phyloP scores from a whole-genome alignment of 106 monocot genomes.

The Phalaenopsis aphrodite region DNA sequence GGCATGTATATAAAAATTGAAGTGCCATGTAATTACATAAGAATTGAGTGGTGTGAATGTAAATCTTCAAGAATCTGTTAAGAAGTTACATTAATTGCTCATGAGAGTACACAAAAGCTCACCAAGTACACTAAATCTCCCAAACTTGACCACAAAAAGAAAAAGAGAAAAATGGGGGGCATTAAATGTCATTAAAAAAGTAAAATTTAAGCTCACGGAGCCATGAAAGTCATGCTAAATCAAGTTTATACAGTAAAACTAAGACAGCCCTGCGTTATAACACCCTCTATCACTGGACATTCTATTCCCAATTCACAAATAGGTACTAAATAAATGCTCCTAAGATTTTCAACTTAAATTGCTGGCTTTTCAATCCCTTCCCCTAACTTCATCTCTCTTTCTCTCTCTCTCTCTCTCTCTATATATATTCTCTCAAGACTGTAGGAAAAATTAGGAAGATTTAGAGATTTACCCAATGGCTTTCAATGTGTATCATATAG shows the following conservation, averaged over 20 bases:
- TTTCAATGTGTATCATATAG: background rate
- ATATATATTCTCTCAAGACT: background rate
- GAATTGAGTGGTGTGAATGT: too few species aligned
- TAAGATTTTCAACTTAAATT: too few species aligned
- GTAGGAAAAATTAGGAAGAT: background rate
- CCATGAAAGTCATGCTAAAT: background rate
- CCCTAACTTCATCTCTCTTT: background rate
- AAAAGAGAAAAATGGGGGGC: too few species aligned
- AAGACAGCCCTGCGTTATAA: background rate
- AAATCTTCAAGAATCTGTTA: too few species aligned
- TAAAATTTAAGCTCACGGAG: background rate
- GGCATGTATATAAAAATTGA: too few species aligned
- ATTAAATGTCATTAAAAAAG: background rate
- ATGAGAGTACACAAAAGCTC: too few species aligned
- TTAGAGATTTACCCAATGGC: background rate
- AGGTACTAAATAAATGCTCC: background rate
- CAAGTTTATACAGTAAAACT: slow-evolving; percentile 6
- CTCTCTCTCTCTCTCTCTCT: background rate
- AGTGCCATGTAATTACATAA: too few species aligned
- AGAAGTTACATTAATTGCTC: too few species aligned
- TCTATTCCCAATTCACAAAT: background rate
- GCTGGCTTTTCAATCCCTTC: background rate
- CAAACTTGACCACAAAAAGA: too few species aligned
- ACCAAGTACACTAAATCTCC: too few species aligned
- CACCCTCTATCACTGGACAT: background rate